Evolutionary conservation across 2,329 filamentous ascomycete species (phyloP).

Genomic region (Drechslerella coelobrocha): DNA sequence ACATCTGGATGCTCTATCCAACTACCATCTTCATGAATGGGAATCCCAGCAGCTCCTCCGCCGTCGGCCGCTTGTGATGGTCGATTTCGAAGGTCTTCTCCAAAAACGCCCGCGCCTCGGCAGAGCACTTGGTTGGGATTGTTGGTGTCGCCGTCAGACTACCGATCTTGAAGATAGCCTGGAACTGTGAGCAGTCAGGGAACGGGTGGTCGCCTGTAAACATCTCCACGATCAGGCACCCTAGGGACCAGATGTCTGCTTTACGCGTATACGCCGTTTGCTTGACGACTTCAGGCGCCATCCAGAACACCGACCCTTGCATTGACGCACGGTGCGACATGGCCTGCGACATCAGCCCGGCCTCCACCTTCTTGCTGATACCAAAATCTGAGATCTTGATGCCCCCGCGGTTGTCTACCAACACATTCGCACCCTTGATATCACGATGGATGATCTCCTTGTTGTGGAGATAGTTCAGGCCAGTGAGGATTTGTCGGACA

Average conservation of each 20-base stretch:
- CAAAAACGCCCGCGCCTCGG: constrained; percentile 83
- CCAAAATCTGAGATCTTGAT: constrained; percentile 99
- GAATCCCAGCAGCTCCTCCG: constrained; percentile 85
- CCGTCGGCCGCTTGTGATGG: constrained; percentile 87
- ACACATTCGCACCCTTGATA: constrained; percentile 98
- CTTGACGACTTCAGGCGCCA: constrained; percentile 98
- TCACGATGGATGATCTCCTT: constrained; percentile 97
- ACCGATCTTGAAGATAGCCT: constrained; percentile 98
- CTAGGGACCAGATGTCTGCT: constrained; percentile 97
- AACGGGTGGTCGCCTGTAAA: constrained; percentile 97
- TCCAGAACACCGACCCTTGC: constrained; percentile 98
- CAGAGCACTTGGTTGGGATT: constrained; percentile 83
- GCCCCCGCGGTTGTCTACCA: constrained; percentile 97
- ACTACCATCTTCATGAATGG: constrained; percentile 76
- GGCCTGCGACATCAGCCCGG: constrained; percentile 76
- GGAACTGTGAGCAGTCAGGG: constrained; percentile 93
- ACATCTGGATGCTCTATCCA: constrained; percentile 9
- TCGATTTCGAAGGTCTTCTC: constrained; percentile 93
- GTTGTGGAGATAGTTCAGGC: constrained; percentile 89
- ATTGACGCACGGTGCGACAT: constrained; percentile 77
- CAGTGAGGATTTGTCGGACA: constrained; percentile 90
- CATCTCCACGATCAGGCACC: constrained; percentile 98
- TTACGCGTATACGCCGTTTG: constrained; percentile 98
- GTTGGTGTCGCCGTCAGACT: constrained; percentile 85
- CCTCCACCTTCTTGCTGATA: constrained; percentile 96